These are phyloP conservation scores for Pythium periplocum DNA, from an alignment of 352 stramenopile species.

Conservation along the genomic window DNA sequence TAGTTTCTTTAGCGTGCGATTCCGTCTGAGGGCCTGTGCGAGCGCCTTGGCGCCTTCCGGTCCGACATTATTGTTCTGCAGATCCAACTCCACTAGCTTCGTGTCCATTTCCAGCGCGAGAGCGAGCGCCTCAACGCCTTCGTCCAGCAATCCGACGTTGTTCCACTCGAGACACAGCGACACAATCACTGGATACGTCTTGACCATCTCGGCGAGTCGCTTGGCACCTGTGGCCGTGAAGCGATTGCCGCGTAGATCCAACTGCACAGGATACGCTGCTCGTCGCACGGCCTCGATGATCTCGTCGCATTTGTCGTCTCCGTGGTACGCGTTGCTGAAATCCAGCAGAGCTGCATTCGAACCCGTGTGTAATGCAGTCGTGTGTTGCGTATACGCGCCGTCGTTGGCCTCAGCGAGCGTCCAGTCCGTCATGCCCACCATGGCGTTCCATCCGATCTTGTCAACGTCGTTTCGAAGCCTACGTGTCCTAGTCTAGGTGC, in stretches of 20 bases:
- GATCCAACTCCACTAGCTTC: constrained; percentile 54
- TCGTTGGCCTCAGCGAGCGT: no score
- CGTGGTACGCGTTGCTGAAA: constrained; percentile 70
- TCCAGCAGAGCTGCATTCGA: constrained; percentile 28
- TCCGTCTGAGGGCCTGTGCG: constrained; percentile 44
- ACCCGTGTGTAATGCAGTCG: no score
- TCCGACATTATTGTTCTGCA: constrained; percentile 84
- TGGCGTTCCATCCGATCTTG: no score
- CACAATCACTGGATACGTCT: constrained; percentile 42
- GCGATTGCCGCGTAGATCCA: constrained; percentile 75
- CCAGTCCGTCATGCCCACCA: no score
- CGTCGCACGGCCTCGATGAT: constrained; percentile 44
- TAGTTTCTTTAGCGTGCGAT: constrained; percentile 61
- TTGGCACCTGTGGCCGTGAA: constrained; percentile 57
- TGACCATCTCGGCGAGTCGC: constrained; percentile 45
- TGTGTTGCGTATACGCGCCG: no score
- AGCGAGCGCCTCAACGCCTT: constrained; percentile 61
- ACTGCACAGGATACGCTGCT: constrained; percentile 28
- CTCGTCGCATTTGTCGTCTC: constrained; percentile 59
- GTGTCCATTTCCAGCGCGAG: constrained; percentile 57
- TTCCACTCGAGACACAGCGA: constrained; percentile 81
- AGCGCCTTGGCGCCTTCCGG: constrained; percentile 64
- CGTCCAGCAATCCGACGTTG: constrained; percentile 71
- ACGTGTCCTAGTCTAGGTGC: no score
- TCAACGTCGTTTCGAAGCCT: no score